Conservation (phyloP, 1,139 yeast species). For the Diutina catenulata region DNA sequence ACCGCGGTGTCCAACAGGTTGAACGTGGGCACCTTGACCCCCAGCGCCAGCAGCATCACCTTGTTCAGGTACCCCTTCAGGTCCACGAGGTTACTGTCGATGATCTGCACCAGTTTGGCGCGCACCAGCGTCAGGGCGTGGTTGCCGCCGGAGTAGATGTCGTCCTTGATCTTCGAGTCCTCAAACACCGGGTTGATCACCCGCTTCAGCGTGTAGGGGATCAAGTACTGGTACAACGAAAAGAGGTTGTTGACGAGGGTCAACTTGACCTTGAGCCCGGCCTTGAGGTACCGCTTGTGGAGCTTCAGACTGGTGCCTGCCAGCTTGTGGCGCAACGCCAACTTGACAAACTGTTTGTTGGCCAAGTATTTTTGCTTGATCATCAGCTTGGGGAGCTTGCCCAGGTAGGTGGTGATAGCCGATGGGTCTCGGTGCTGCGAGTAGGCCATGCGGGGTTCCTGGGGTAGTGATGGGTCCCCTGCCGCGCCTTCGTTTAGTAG, state of each 20-base stretch:
- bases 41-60: background rate
- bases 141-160: background rate
- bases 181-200: background rate
- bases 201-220: background rate
- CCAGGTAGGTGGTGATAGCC: background rate
- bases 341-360: background rate
- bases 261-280: background rate
- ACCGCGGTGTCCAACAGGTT: conserved; percentile 37
- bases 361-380: background rate
- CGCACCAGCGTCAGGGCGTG: background rate
- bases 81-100: background rate
- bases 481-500: too few species aligned
- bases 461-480: too few species aligned
- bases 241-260: background rate
- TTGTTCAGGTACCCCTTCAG: conserved; percentile 1
- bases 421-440: background rate
- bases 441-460: background rate
- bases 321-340: conserved; percentile 1
- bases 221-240: background rate
- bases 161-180: background rate
- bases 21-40: conserved; percentile 13
- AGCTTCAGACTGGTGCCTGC: background rate
- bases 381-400: background rate
- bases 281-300: background rate
- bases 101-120: conserved; percentile 2